Base-by-base conservation (phyloP, 768 basidiomycete species). In the Termitomyces titanicus region DNA sequence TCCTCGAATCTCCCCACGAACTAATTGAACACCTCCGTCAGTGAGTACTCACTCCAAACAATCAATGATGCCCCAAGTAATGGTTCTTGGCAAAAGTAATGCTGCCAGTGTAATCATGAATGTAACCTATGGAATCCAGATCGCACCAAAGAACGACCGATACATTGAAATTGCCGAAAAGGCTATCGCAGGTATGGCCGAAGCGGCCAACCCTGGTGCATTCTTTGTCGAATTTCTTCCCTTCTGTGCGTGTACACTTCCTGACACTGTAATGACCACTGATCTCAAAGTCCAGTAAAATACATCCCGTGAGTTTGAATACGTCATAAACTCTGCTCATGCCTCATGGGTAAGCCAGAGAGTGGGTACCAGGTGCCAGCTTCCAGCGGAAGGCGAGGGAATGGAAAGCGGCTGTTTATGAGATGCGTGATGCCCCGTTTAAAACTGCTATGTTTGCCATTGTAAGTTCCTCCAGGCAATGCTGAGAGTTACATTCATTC, bases 161-260 rank as follows among this genome's bases (percentile, higher is more conserved):
- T 82, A 81, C 60, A 71, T 83, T n/a, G 67, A 70, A 3, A 71
- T 81, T 17, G 81, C 80, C 1, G 82, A 83, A 64, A 75, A 70
- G 46, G 80, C 80, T 11, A 60, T 82, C 25, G 75, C 76, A 15
- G 77, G 78, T 2, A 77, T 81, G 75, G 73, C 74, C 2, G 72
- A 76, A 62, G 81, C 80, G 0, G 74, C 76, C 9, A 73, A 72
- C 56, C 80, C 79, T 1, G 82, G 82, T 5, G 78, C 78, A 3
- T 84, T 82, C 61, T 64, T 82, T 8, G 82, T 83, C 11, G 75
- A 79, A 52, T 58, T 79, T 29, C 65, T 82, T 40, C 80, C 80
- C n/a, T 66, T 70, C 52, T 56, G 72, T 72, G 54, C 39, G 70
- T 63, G 7, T 22, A 15, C 10, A 42, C 20, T 3, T 31, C 15